Evolutionary conservation across 2,329 filamentous ascomycete genomes (phyloP).

Genomic region (Beauveria sp.): DNA sequence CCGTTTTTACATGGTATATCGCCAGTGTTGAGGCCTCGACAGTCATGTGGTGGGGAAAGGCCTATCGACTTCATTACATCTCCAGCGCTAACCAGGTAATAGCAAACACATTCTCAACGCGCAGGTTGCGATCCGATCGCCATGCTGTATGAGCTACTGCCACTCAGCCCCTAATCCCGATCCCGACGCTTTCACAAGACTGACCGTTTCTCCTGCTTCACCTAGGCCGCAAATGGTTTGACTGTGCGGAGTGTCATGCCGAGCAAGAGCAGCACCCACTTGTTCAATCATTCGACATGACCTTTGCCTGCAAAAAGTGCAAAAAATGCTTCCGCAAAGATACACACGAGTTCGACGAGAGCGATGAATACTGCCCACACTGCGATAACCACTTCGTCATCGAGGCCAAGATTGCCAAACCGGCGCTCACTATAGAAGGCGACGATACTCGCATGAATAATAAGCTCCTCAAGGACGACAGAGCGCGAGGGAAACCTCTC

Average conservation of each 20-base stretch:
- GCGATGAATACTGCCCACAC: slow-evolving; percentile 97
- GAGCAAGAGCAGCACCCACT: slow-evolving; percentile 75
- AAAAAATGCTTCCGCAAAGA: slow-evolving; percentile 97
- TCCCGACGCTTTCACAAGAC: slow-evolving; percentile 9
- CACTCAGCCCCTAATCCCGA: neutral
- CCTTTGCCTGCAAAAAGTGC: slow-evolving; percentile 97
- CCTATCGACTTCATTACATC: neutral
- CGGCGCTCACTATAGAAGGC: slow-evolving; percentile 78
- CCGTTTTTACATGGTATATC: neutral
- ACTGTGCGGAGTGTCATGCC: slow-evolving; percentile 89
- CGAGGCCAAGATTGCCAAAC: slow-evolving; percentile 77
- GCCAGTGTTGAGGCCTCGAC: neutral
- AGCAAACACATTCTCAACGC: slow-evolving; percentile 99
- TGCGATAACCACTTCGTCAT: slow-evolving; percentile 98
- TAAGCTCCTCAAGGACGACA: slow-evolving; percentile 89
- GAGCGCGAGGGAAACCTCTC: slow-evolving; percentile 50
- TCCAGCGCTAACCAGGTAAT: slow-evolving; percentile 11
- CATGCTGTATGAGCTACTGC: slow-evolving; percentile 65
- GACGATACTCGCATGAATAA: slow-evolving; percentile 81
- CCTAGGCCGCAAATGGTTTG: slow-evolving; percentile 91
- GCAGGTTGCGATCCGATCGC: slow-evolving; percentile 90
- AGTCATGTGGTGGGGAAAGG: slow-evolving; percentile 30
- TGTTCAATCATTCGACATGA: slow-evolving; percentile 75
- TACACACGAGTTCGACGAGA: slow-evolving; percentile 83
- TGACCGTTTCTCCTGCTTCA: neutral